A percentile compares a stretch with the other conserved stretches of the same genome.
These are phyloP conservation scores for Phytophthora sojae DNA, from an alignment of 352 stramenopile species.

Conservation along the genomic window DNA sequence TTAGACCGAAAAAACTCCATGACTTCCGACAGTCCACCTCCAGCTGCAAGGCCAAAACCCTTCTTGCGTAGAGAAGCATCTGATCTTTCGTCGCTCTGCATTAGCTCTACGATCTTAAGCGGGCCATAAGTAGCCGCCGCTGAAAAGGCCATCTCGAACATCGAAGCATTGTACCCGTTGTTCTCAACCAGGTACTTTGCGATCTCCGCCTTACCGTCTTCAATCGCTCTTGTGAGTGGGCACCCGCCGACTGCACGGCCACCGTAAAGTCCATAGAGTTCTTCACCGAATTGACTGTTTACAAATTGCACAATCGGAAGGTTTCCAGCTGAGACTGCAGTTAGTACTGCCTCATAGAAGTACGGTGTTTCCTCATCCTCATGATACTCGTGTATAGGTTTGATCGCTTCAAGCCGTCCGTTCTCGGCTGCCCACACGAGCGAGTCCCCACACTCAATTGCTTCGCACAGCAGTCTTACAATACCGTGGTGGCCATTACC, in stretches of 20 bases:
- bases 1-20: conserved; percentile 1
- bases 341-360: neutral
- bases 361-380: neutral
- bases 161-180: neutral
- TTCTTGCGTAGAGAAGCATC: neutral
- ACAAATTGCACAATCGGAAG: neutral
- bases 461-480: no score
- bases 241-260: neutral
- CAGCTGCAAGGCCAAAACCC: neutral
- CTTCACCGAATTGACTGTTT: neutral
- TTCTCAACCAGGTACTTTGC: neutral
- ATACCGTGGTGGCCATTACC: no score
- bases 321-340: neutral
- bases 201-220: conserved; percentile 6
- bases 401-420: neutral
- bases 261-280: neutral
- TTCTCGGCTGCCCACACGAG: neutral
- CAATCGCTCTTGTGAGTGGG: conserved; percentile 3
- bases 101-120: conserved; percentile 1
- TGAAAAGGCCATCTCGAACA: conserved; percentile 4
- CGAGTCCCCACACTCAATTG: no score
- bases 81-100: neutral
- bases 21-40: neutral
- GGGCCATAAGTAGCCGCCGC: neutral
- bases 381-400: neutral